Evolutionary conservation across 345 rosid genomes (phyloP).

Genomic region (Ceriops zippeliana): DNA sequence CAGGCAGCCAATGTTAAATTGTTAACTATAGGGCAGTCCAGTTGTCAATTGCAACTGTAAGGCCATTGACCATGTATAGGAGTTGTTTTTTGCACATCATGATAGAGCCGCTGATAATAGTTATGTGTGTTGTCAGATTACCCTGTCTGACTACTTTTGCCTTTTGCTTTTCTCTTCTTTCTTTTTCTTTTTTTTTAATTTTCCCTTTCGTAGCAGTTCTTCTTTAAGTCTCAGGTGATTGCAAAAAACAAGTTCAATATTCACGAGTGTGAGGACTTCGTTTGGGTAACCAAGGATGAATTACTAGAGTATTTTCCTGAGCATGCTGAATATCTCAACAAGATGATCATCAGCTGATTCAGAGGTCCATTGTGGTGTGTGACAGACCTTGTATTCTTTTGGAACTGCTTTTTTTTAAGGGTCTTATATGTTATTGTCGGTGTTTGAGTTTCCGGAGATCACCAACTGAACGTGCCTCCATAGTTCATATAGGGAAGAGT

Average conservation of each 20-base stretch:
- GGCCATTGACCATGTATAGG: too few species aligned
- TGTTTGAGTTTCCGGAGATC: too few species aligned
- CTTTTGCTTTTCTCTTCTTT: not conserved
- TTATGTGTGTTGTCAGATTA: not conserved
- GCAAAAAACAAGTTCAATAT: conserved; percentile 64
- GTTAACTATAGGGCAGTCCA: too few species aligned
- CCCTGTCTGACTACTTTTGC: not conserved
- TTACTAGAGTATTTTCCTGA: conserved; percentile 78
- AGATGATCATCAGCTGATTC: conserved; percentile 82
- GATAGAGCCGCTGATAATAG: not conserved
- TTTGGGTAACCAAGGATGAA: conserved; percentile 96
- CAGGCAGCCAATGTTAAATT: too few species aligned
- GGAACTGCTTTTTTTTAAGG: not conserved
- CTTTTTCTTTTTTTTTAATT: conserved; percentile 12
- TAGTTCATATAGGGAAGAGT: too few species aligned
- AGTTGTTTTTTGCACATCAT: not conserved
- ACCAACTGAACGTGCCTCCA: too few species aligned
- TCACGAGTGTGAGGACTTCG: conserved; percentile 66
- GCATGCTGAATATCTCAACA: conserved; percentile 61
- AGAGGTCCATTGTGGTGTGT: conserved; percentile 2
- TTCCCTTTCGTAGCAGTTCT: conserved; percentile 58
- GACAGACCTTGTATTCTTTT: not conserved
- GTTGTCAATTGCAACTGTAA: too few species aligned
- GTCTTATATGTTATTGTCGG: too few species aligned
- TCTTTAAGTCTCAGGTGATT: conserved; percentile 88